Base-by-base conservation (phyloP, 768 basidiomycete genomes). In the Coprinopsis sp. region DNA sequence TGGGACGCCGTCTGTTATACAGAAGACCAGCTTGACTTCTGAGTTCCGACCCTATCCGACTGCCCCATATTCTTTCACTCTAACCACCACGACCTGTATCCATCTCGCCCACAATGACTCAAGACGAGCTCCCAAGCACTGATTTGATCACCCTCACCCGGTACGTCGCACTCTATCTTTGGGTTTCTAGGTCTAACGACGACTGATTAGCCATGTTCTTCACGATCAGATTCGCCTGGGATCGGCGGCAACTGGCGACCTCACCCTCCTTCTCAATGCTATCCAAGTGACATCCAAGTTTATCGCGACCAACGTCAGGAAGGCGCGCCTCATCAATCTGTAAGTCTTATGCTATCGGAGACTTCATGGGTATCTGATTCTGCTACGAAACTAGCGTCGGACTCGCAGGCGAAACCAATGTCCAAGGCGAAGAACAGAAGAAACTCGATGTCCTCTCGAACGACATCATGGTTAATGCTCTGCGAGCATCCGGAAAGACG, bases 391-490 rank as follows among this genome's bases (percentile, higher is more conserved):
- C 13, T 29, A 95, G 93, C n/a, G 87, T 99, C 54, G 96, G 96
- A 25, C 77, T 95, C 18, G 96, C 96, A 13, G 96, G 96, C 13
- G 92, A 94, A 61, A 89, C 89, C 22, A 99, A 99, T 62, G 86
- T 94, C 6, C 91, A 94, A 67, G 96, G 96, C 18, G 96, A 98
- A 65, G 96, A 98, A 61, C 96, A 99, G 76, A 99, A 99, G 78
- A 99, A 99, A 70, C 78, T 99, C 44, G 94, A 96, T 60, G 85
- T 96, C n/a, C 74, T 96, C 25, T 88, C 92, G 12, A 97, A 99
- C 64, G 94, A 99, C 64, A 99, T 99, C 76, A 98, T 99, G 96
- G 79, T 98, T 58, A 97, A 97, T 60, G 86, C 94, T 37, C 79
- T 99, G 27, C 81, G 91, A 33, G 94, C 94, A 3, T 94, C 90